A percentile compares a stretch with the other conserved stretches of the same genome.
These are phyloP conservation scores for Phlebopus sp. DNA, from an alignment of 1,284 basidiomycete genomes.

Conservation along the genomic window DNA sequence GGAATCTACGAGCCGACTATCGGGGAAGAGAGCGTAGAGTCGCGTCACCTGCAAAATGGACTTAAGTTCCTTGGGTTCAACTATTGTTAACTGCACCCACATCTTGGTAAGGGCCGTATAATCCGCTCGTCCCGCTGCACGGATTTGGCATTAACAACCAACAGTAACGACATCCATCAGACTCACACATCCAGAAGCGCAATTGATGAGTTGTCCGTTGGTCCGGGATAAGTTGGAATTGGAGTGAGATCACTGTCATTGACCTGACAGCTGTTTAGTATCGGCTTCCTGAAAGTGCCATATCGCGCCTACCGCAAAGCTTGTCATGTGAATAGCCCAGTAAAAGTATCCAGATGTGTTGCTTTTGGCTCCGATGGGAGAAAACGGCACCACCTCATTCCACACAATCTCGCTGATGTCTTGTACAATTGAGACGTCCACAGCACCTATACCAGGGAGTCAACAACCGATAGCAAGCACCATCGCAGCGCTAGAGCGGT, in stretches of 20 bases:
- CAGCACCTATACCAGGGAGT: slow-evolving; percentile 48
- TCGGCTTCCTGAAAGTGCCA: neutral
- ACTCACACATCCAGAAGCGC: slow-evolving; percentile 77
- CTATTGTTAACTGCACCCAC: slow-evolving; percentile 38
- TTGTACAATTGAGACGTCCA: slow-evolving; percentile 64
- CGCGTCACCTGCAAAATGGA: slow-evolving; percentile 54
- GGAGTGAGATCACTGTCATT: slow-evolving; percentile 58
- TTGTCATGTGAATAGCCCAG: slow-evolving; percentile 70
- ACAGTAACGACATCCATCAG: neutral
- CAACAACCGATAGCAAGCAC: slow-evolving; percentile 3
- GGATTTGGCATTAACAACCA: slow-evolving; percentile 5
- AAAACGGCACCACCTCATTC: slow-evolving; percentile 72
- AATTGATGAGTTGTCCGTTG: slow-evolving; percentile 56
- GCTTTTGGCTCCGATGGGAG: slow-evolving; percentile 53
- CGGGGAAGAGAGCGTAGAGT: slow-evolving; percentile 61
- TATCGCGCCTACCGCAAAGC: slow-evolving; percentile 47
- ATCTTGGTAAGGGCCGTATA: slow-evolving; percentile 81
- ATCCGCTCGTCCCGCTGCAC: slow-evolving; percentile 68
- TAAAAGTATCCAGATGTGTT: slow-evolving; percentile 74
- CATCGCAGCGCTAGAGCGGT: neutral
- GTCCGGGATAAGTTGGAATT: slow-evolving; percentile 64
- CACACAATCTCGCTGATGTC: slow-evolving; percentile 61
- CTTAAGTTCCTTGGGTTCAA: slow-evolving; percentile 5
- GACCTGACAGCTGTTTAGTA: slow-evolving; percentile 41
- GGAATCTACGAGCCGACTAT: slow-evolving; percentile 67